Percentiles rank a stretch among this genome's conserved stretches.
Conservation (phyloP, 176 grass and related monocot species). For the Tillandsia fasciculata region DNA sequence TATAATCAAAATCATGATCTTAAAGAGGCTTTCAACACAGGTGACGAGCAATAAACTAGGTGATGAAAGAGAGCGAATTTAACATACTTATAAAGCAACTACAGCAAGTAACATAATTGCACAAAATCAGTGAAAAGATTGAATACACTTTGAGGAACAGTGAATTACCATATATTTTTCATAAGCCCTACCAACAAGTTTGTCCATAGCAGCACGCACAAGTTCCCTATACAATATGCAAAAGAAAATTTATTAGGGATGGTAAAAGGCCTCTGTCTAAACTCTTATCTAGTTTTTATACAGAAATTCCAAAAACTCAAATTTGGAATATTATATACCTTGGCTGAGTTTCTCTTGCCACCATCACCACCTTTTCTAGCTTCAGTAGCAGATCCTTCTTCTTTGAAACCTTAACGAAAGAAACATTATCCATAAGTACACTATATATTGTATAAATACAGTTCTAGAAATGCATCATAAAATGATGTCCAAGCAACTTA, state of each 20-base stretch:
- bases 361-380: conserved; percentile 33
- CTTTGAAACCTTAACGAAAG: conserved; percentile 39
- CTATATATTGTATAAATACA: conserved; percentile 7
- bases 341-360: conserved; percentile 42
- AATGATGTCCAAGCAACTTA: not conserved
- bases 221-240: conserved; percentile 37
- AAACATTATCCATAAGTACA: conserved; percentile 3
- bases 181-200: conserved; percentile 46
- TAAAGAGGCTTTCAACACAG: no score
- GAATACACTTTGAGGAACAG: conserved; percentile 6
- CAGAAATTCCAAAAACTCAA: conserved; percentile 15
- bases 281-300: not conserved
- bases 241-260: conserved; percentile 18
- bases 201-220: conserved; percentile 39
- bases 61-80: no score
- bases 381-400: conserved; percentile 55
- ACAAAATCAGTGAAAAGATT: conserved; percentile 24
- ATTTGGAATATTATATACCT: conserved; percentile 29
- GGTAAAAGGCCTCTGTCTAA: conserved; percentile 13
- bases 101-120: conserved; percentile 11
- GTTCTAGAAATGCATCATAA: not conserved
- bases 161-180: conserved; percentile 65
- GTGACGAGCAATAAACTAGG: no score
- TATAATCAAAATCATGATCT: no score
- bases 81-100: conserved; percentile 17